Evolutionary conservation across 2,329 filamentous ascomycete genomes (phyloP).

Genomic region (Aspergillus puulaauensis): DNA sequence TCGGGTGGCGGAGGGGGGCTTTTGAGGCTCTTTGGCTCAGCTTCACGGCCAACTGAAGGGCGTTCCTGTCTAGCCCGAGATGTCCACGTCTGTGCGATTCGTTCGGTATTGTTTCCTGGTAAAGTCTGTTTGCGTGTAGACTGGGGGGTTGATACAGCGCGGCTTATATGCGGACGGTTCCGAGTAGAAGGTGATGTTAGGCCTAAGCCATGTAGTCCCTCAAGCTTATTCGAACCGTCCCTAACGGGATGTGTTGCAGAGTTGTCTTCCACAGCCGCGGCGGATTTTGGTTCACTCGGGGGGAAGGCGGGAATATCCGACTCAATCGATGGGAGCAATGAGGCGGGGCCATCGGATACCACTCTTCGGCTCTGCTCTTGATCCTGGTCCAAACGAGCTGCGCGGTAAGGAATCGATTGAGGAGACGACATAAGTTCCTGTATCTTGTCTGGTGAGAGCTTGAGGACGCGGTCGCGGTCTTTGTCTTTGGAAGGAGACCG

Average conservation of each 20-base stretch:
- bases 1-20: slow-evolving; percentile 28
- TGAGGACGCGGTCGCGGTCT: slow-evolving; percentile 38
- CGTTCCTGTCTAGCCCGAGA: slow-evolving; percentile 36
- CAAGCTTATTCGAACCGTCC: slow-evolving; percentile 22
- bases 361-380: slow-evolving; percentile 22
- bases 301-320: slow-evolving; percentile 17
- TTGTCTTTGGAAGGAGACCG: slow-evolving; percentile 27
- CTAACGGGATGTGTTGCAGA: slow-evolving; percentile 24
- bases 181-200: slow-evolving; percentile 22
- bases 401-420: slow-evolving; percentile 53
- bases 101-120: slow-evolving; percentile 30
- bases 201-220: slow-evolving; percentile 11
- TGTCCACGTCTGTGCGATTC: slow-evolving; percentile 32
- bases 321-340: slow-evolving; percentile 9
- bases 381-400: slow-evolving; percentile 29
- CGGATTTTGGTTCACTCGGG: slow-evolving; percentile 29
- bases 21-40: slow-evolving; percentile 33
- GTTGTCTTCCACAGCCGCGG: slow-evolving; percentile 17
- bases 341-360: slow-evolving; percentile 20
- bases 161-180: slow-evolving; percentile 27
- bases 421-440: slow-evolving; percentile 56
- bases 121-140: slow-evolving; percentile 31
- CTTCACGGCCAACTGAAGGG: slow-evolving; percentile 27
- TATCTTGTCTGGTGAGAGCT: slow-evolving; percentile 55
- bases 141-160: slow-evolving; percentile 37